These are phyloP conservation scores for Trichoderma koningiopsis DNA, from an alignment of 2,329 filamentous ascomycete species.

Conservation along the genomic window DNA sequence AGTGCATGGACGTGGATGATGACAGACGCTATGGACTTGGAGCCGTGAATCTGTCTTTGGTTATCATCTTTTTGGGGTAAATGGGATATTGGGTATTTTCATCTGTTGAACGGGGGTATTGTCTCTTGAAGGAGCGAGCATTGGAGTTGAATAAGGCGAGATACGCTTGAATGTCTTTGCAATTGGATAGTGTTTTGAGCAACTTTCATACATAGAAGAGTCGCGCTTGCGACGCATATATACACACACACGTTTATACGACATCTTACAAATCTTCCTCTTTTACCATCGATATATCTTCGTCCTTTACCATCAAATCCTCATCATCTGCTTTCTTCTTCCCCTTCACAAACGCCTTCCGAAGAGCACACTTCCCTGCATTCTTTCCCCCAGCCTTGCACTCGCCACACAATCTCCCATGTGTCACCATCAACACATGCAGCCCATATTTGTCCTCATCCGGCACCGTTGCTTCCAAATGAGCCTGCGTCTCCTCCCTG, in stretches of 20 bases:
- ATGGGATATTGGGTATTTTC: background rate
- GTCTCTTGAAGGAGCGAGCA: background rate
- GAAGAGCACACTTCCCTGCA: conserved; percentile 44
- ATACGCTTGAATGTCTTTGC: background rate
- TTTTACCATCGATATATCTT: background rate
- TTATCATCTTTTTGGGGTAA: background rate
- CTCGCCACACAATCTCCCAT: conserved; percentile 49
- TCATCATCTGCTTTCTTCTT: conserved; percentile 22
- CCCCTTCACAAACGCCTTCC: conserved; percentile 42
- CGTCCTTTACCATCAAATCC: background rate
- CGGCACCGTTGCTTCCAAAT: conserved; percentile 52
- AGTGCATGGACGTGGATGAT: conserved; percentile 47
- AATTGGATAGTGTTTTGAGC: background rate
- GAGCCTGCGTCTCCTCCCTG: conserved; percentile 52
- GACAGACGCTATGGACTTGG: conserved; percentile 46
- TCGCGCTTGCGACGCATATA: background rate
- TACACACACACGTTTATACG: background rate
- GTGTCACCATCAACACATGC: conserved; percentile 52
- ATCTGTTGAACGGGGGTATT: background rate
- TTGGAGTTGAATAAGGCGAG: background rate
- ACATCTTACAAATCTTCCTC: background rate
- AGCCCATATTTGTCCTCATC: conserved; percentile 53
- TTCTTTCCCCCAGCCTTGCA: conserved; percentile 49
- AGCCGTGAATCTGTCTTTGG: conserved; percentile 29
- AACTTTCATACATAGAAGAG: conserved; percentile 9